phyloP scores from a whole-genome alignment of 257 asterid species.

The Oldenlandia corymbosa region DNA sequence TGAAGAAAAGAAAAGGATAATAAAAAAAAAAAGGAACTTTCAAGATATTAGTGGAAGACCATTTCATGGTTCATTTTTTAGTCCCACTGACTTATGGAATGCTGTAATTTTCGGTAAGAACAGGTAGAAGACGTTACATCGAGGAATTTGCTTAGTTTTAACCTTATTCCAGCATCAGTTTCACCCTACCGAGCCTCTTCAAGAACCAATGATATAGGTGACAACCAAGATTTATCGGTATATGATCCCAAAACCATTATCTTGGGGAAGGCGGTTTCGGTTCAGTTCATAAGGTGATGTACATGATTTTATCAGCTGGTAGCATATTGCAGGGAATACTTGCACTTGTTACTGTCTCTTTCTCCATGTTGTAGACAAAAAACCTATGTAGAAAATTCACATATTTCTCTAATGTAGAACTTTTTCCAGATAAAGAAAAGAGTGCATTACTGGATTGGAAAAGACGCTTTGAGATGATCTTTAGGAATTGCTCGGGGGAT shows the following conservation, averaged over 20 bases:
- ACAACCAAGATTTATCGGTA: slow-evolving; percentile 7
- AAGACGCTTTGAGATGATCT: slow-evolving; percentile 22
- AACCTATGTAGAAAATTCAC: no score
- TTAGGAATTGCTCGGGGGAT: slow-evolving; percentile 31
- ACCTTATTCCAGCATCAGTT: slow-evolving; percentile 4
- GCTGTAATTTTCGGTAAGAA: no score
- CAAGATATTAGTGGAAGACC: no score
- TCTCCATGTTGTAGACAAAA: no score
- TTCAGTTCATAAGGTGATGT: slow-evolving; percentile 24
- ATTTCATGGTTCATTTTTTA: no score
- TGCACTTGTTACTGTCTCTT: no score
- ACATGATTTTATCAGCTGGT: no score
- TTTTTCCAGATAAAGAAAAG: slow-evolving; percentile 18
- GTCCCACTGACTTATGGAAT: no score
- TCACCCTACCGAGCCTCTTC: slow-evolving; percentile 13
- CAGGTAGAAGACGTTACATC: no score
- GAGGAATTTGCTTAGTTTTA: neutral
- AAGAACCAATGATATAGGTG: slow-evolving; percentile 10
- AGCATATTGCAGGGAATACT: no score
- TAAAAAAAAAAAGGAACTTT: no score
- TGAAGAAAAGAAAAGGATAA: no score
- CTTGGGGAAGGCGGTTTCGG: slow-evolving; percentile 33
- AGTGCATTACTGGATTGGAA: slow-evolving; percentile 22
- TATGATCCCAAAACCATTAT: slow-evolving; percentile 18
- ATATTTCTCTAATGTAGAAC: neutral